Conservation (phyloP, 345 rosid species). For the Aquilaria sinensis region DNA sequence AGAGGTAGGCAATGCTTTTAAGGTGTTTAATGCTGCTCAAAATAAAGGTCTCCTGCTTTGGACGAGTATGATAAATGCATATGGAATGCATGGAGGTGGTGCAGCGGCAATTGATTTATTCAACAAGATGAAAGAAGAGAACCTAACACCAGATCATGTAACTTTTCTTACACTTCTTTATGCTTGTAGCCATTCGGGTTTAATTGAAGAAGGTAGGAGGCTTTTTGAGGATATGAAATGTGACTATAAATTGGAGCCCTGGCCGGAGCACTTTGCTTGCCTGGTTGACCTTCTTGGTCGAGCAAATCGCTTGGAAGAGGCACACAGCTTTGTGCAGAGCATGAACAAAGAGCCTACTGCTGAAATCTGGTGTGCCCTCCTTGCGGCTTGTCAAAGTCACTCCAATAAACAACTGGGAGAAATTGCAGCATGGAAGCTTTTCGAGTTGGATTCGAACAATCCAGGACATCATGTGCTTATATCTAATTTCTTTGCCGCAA, state of each 20-base stretch:
- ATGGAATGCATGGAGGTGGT: constrained; percentile 83
- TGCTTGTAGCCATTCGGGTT: constrained; percentile 88
- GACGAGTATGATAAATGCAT: constrained; percentile 80
- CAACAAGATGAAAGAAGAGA: constrained; percentile 37
- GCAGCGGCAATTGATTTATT: constrained; percentile 55
- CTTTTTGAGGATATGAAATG: constrained; percentile 52
- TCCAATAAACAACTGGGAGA: constrained; percentile 66
- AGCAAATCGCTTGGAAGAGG: constrained; percentile 60
- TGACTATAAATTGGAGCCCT: constrained; percentile 63
- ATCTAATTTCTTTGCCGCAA: constrained; percentile 71
- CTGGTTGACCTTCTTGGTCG: constrained; percentile 89
- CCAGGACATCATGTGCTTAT: constrained; percentile 81
- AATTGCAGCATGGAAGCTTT: constrained; percentile 55
- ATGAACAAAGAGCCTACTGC: constrained; percentile 60
- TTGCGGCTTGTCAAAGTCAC: constrained; percentile 70
- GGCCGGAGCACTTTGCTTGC: constrained; percentile 84
- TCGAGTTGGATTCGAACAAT: constrained; percentile 45
- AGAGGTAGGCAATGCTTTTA: constrained; percentile 44
- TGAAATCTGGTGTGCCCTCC: constrained; percentile 89
- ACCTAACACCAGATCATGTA: constrained; percentile 57
- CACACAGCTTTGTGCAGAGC: constrained; percentile 53
- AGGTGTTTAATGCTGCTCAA: constrained; percentile 36
- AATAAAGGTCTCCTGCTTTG: constrained; percentile 45
- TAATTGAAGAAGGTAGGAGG: constrained; percentile 58
- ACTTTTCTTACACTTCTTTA: constrained; percentile 67